phyloP scores from a whole-genome alignment of 192 early-diverging fungal genomes.

The Kickxella alabastrina region DNA sequence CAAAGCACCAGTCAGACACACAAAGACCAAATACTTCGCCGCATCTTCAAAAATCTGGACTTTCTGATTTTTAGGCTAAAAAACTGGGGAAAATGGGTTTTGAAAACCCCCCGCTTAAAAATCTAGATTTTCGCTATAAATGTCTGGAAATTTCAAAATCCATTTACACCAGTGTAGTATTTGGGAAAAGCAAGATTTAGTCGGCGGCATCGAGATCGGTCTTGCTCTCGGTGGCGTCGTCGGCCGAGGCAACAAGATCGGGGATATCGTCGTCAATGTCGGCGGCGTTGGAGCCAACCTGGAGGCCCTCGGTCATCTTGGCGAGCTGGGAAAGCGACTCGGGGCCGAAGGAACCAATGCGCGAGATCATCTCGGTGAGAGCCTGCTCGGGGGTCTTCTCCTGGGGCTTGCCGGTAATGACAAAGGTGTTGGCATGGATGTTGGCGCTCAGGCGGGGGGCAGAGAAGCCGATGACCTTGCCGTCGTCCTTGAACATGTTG shows the following conservation, averaged over 20 bases:
- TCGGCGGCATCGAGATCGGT: conserved; percentile 49
- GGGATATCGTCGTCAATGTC: conserved; percentile 90
- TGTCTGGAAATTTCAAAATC: no score
- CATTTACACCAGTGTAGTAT: no score
- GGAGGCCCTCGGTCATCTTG: conserved; percentile 83
- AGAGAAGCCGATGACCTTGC: conserved; percentile 88
- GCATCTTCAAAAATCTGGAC: no score
- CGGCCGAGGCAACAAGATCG: conserved; percentile 79
- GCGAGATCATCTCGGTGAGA: conserved; percentile 41
- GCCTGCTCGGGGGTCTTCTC: conserved; percentile 50
- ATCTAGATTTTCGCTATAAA: no score
- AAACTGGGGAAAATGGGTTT: no score
- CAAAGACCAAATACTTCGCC: no score
- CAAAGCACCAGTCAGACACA: no score
- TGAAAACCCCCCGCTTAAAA: no score
- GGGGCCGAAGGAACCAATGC: conserved; percentile 69
- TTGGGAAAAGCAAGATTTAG: no score
- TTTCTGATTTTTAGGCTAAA: no score
- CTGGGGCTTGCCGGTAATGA: conserved; percentile 79
- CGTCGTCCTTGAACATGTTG: conserved; percentile 97
- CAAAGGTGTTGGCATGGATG: conserved; percentile 88
- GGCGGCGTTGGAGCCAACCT: conserved; percentile 57
- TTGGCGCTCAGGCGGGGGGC: conserved; percentile 80
- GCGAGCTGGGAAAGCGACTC: conserved; percentile 85
- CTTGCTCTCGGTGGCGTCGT: conserved; percentile 54